These are phyloP conservation scores for Phytophthora pisi DNA, from an alignment of 352 stramenopile species.

Conservation along the genomic window DNA sequence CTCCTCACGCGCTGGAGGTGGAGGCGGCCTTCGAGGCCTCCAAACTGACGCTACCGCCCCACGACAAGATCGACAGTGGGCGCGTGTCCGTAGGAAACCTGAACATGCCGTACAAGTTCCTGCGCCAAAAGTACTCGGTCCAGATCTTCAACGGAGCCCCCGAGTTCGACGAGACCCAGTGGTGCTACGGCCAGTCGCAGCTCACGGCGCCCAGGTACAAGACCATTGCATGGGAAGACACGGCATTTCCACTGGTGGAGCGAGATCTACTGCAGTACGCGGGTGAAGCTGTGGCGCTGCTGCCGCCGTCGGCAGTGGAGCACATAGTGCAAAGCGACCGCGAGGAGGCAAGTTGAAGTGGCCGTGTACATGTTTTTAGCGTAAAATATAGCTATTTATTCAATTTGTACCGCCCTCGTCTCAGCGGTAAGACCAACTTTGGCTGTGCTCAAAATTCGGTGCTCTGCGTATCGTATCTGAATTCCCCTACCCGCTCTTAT, in stretches of 20 bases:
- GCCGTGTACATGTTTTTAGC: constrained; percentile 7
- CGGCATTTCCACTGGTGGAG: constrained; percentile 38
- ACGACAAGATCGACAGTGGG: constrained; percentile 18
- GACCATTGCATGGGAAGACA: constrained; percentile 42
- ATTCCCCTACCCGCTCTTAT: constrained; percentile 9
- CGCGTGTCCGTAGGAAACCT: constrained; percentile 17
- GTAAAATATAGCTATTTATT: constrained; percentile 31
- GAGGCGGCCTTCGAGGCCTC: constrained; percentile 14
- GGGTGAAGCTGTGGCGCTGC: constrained; percentile 32
- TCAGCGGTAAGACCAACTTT: not conserved
- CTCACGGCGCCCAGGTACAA: constrained; percentile 31
- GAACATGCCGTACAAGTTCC: constrained; percentile 30
- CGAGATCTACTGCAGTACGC: constrained; percentile 40
- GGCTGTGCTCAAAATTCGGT: constrained; percentile 4
- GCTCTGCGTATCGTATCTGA: constrained; percentile 19
- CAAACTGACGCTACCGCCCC: constrained; percentile 6
- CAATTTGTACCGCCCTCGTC: constrained; percentile 6
- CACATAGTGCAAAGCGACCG: constrained; percentile 25
- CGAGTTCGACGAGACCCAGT: constrained; percentile 40
- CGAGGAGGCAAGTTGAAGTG: constrained; percentile 29
- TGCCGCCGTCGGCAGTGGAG: constrained; percentile 19
- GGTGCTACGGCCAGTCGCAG: constrained; percentile 51
- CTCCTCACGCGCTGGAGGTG: constrained; percentile 13
- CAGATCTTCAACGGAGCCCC: constrained; percentile 48
- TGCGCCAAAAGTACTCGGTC: constrained; percentile 47